Evolutionary conservation across 805 yeast genomes (phyloP).

Genomic region (Zygosaccharomyces gambellarensis): DNA sequence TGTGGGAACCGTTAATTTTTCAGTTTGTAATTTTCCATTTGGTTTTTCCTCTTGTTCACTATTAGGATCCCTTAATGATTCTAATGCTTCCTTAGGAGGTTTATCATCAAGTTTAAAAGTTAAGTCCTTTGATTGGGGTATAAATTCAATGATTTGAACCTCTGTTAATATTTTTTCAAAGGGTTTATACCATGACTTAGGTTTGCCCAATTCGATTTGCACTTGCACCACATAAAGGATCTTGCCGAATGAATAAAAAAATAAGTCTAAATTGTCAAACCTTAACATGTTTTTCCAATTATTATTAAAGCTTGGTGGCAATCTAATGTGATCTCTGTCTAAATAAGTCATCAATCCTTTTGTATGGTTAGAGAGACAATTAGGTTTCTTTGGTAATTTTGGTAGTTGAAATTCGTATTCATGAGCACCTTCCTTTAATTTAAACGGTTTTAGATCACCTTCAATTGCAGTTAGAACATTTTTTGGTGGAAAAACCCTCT

Average conservation of each 20-base stretch:
- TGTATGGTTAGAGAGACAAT: conserved; percentile 25
- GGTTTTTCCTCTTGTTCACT: neutral
- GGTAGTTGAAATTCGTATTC: conserved; percentile 26
- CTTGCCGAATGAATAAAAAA: conserved; percentile 29
- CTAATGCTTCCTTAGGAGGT: neutral
- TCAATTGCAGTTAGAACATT: conserved; percentile 32
- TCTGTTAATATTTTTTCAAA: conserved; percentile 23
- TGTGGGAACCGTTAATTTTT: neutral
- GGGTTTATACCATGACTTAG: conserved; percentile 31
- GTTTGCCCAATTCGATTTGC: conserved; percentile 27
- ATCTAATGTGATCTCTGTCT: conserved; percentile 16
- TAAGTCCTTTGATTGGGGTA: conserved; percentile 23
- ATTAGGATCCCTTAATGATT: neutral
- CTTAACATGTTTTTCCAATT: conserved; percentile 23
- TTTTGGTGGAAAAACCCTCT: conserved; percentile 32
- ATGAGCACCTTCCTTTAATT: conserved; percentile 28
- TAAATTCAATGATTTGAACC: conserved; percentile 23
- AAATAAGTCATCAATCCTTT: conserved; percentile 20
- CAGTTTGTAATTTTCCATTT: conserved; percentile 8
- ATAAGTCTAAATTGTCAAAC: conserved; percentile 24
- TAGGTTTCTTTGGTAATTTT: conserved; percentile 25
- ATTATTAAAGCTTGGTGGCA: conserved; percentile 33
- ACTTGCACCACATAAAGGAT: conserved; percentile 28
- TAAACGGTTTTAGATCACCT: conserved; percentile 29
- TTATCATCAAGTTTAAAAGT: conserved; percentile 14